Conservation (phyloP, 768 basidiomycete species). For the Boletus patriciae region DNA sequence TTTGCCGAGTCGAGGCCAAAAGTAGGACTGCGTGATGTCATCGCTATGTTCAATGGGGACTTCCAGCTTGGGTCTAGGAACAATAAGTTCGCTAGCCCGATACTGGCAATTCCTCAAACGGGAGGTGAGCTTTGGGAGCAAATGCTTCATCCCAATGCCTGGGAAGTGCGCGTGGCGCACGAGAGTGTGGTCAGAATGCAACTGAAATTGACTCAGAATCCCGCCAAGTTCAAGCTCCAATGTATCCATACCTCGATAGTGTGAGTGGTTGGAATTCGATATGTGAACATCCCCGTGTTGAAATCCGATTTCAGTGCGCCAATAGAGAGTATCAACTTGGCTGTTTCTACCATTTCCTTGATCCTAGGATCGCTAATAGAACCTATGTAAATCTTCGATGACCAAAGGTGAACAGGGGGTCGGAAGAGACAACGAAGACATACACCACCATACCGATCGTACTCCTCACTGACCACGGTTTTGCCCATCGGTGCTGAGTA, state of each 20-base stretch:
- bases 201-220: conserved; percentile 37
- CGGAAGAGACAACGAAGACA: conserved; percentile 27
- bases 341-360: conserved; percentile 69
- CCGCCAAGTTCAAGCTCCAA: not conserved
- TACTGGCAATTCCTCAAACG: conserved; percentile 45
- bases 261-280: conserved; percentile 56
- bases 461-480: conserved; percentile 66
- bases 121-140: conserved; percentile 70
- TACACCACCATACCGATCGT: conserved; percentile 78
- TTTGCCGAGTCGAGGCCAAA: conserved; percentile 77
- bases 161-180: conserved; percentile 65
- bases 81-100: conserved; percentile 42
- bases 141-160: conserved; percentile 70
- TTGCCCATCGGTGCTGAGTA: conserved; percentile 84
- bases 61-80: conserved; percentile 42
- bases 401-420: not conserved
- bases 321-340: conserved; percentile 74
- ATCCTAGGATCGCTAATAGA: conserved; percentile 63
- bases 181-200: conserved; percentile 73
- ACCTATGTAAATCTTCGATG: conserved; percentile 71
- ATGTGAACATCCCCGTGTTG: conserved; percentile 87
- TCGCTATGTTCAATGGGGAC: conserved; percentile 52
- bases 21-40: conserved; percentile 71
- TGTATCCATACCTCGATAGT: conserved; percentile 57
- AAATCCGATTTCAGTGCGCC: conserved; percentile 74